Evolutionary conservation across 2,329 filamentous ascomycete genomes (phyloP).

Genomic region (Calonectria montana): DNA sequence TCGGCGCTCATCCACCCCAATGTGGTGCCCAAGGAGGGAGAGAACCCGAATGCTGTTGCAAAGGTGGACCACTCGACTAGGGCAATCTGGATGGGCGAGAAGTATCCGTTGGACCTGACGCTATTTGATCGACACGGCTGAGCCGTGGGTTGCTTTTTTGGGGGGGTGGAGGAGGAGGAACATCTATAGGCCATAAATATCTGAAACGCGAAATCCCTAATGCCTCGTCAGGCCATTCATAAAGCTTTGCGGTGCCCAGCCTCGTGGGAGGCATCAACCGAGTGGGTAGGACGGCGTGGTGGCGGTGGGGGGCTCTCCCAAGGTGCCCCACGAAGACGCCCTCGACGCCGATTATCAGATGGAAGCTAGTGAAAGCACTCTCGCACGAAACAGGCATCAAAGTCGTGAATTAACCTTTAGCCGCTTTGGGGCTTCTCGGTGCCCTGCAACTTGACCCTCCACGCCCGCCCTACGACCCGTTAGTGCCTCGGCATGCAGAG

Average conservation of each 20-base stretch:
- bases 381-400: not conserved
- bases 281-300: not conserved
- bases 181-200: not conserved
- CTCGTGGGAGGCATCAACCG: not conserved
- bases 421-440: not conserved
- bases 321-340: not conserved
- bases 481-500: slow-evolving; percentile 5
- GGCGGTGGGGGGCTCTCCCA: not conserved
- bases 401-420: slow-evolving; percentile 4
- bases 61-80: slow-evolving; percentile 72
- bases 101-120: slow-evolving; percentile 65
- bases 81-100: slow-evolving; percentile 81
- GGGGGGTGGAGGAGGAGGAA: not conserved
- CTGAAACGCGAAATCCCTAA: not conserved
- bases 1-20: slow-evolving; percentile 88
- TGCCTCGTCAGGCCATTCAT: slow-evolving; percentile 1
- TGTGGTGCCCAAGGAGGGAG: slow-evolving; percentile 62
- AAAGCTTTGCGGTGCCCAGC: not conserved
- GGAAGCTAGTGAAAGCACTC: not conserved
- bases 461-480: not conserved
- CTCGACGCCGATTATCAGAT: slow-evolving; percentile 6
- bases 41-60: slow-evolving; percentile 45
- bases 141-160: not conserved
- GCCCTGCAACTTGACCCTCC: not conserved
- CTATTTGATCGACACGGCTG: slow-evolving; percentile 29